These are phyloP conservation scores for Globisporangium megalacanthum DNA, from an alignment of 352 stramenopile species.

Conservation along the genomic window DNA sequence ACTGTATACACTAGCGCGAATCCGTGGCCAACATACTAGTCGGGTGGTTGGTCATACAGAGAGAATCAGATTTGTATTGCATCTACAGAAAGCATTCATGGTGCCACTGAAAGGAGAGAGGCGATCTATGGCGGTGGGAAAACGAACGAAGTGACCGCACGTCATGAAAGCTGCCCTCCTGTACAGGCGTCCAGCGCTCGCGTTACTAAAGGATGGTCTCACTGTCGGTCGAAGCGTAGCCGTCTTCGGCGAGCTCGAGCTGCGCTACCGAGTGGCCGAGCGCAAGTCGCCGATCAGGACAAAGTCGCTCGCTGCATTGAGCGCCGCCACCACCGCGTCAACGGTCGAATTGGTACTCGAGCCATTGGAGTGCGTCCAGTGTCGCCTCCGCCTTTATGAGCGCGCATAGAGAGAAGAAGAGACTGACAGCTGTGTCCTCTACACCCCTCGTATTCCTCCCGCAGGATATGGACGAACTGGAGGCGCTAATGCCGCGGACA, in stretches of 20 bases:
- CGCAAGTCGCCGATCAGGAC: constrained; percentile 4
- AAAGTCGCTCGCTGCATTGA: constrained; percentile 13
- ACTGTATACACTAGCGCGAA: constrained; percentile 5
- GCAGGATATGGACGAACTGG: constrained; percentile 45
- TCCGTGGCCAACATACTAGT: no score
- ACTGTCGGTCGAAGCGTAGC: constrained; percentile 4
- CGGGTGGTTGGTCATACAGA: no score
- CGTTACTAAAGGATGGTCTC: constrained; percentile 13
- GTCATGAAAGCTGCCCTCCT: constrained; percentile 12
- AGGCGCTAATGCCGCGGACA: constrained; percentile 65
- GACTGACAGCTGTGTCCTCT: background rate
- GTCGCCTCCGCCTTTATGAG: no score
- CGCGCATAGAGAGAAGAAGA: background rate
- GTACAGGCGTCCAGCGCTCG: constrained; percentile 9
- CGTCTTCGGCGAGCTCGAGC: background rate
- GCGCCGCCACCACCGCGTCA: background rate
- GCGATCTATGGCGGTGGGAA: no score
- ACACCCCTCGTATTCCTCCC: background rate
- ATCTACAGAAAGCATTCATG: no score
- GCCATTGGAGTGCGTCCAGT: background rate
- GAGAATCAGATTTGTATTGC: no score
- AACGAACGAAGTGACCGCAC: background rate
- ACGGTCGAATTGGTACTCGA: background rate
- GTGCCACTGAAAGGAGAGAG: background rate
- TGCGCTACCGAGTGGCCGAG: background rate